These are phyloP conservation scores for Raddia distichophylla DNA, from an alignment of 176 grass and related monocot genomes.

Conservation along the genomic window DNA sequence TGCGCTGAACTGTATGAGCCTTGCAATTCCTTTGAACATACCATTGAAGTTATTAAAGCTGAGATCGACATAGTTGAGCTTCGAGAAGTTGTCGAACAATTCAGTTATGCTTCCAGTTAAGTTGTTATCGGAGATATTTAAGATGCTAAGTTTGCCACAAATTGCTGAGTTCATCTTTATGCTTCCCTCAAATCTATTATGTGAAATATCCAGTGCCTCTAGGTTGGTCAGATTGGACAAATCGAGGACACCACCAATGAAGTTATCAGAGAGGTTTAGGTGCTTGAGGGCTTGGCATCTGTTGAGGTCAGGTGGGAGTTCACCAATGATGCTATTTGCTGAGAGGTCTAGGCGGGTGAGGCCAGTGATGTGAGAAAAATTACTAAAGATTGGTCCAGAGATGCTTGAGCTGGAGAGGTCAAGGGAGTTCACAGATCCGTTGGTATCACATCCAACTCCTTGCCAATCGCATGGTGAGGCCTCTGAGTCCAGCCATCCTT, in stretches of 20 bases:
- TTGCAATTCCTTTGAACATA: conserved; percentile 44
- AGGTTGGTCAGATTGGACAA: conserved; percentile 43
- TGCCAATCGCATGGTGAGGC: conserved; percentile 40
- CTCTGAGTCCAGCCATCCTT: conserved; percentile 42
- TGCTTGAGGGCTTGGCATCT: conserved; percentile 44
- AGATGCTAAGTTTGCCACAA: conserved; percentile 36
- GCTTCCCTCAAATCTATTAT: conserved; percentile 41
- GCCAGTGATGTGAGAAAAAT: conserved; percentile 43
- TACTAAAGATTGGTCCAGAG: conserved; percentile 46
- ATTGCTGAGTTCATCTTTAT: conserved; percentile 39
- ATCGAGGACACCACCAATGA: conserved; percentile 41
- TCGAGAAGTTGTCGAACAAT: conserved; percentile 39
- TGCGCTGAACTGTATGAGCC: conserved; percentile 24
- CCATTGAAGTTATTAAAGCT: conserved; percentile 51
- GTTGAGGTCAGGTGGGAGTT: conserved; percentile 43
- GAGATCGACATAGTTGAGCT: conserved; percentile 50
- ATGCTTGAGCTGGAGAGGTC: conserved; percentile 55
- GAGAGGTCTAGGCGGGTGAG: conserved; percentile 58
- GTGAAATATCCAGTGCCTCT: conserved; percentile 38
- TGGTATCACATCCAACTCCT: conserved; percentile 41
- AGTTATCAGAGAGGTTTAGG: conserved; percentile 60
- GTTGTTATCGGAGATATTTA: conserved; percentile 50
- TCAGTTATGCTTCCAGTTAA: conserved; percentile 39
- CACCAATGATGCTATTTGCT: conserved; percentile 40
- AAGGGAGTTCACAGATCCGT: conserved; percentile 16